These are phyloP conservation scores for Leccinum imitatum DNA, from an alignment of 768 basidiomycete species.

Conservation along the genomic window DNA sequence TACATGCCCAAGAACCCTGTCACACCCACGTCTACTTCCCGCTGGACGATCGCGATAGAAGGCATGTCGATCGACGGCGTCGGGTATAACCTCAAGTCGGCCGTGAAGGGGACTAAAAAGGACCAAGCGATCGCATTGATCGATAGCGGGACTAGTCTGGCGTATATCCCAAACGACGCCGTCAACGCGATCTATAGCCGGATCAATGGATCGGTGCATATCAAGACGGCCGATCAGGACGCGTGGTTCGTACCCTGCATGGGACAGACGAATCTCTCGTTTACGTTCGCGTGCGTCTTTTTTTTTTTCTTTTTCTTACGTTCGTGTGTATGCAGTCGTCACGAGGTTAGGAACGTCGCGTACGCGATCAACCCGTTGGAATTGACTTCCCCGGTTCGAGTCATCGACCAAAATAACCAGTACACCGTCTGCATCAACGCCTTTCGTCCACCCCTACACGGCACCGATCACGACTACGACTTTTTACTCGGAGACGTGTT, in stretches of 20 bases:
- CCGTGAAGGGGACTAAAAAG: constrained; percentile 29
- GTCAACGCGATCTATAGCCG: constrained; percentile 40
- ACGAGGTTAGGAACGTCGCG: constrained; percentile 26
- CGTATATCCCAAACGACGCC: constrained; percentile 35
- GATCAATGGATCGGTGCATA: constrained; percentile 37
- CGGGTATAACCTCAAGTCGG: constrained; percentile 29
- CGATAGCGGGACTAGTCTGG: constrained; percentile 44
- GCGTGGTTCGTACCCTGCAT: constrained; percentile 40
- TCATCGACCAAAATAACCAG: constrained; percentile 28
- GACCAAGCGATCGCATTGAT: constrained; percentile 38
- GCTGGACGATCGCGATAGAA: constrained; percentile 45
- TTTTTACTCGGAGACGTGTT: constrained; percentile 44
- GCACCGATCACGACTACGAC: constrained; percentile 32
- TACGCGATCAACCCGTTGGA: constrained; percentile 48
- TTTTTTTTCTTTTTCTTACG: too few species aligned
- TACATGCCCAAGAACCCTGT: constrained; percentile 34
- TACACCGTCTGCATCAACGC: constrained; percentile 41
- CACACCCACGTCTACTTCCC: constrained; percentile 33
- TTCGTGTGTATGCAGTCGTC: too few species aligned
- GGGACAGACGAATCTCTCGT: constrained; percentile 30
- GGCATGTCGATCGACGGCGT: constrained; percentile 37
- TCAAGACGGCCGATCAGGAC: constrained; percentile 28
- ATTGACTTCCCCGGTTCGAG: constrained; percentile 32
- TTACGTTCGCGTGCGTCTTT: constrained; percentile 16
- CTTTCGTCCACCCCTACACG: constrained; percentile 31